phyloP scores from a whole-genome alignment of 2,329 filamentous ascomycete genomes.

The Microsporum ferrugineum region DNA sequence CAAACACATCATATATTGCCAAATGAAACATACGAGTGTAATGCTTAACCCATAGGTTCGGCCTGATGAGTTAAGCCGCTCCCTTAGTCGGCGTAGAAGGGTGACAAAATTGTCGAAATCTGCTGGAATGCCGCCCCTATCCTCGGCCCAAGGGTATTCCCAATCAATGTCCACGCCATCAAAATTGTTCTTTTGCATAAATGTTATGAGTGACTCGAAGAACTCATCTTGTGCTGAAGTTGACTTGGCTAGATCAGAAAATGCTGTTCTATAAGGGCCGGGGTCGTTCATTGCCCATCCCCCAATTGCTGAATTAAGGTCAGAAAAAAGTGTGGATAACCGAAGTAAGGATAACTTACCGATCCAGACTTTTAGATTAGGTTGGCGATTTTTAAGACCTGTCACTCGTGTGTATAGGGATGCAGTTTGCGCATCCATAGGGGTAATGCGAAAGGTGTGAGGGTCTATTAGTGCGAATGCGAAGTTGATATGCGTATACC shows the following conservation, averaged over 20 bases:
- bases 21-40: constrained; percentile 10
- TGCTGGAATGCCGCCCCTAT: constrained; percentile 26
- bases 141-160: constrained; percentile 34
- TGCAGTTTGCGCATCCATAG: constrained; percentile 17
- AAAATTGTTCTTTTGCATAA: constrained; percentile 35
- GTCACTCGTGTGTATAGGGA: constrained; percentile 13
- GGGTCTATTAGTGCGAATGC: constrained; percentile 32
- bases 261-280: constrained; percentile 15
- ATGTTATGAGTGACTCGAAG: constrained; percentile 27
- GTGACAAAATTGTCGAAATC: constrained; percentile 27
- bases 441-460: constrained; percentile 16
- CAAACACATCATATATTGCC: not conserved
- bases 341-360: not conserved
- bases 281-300: constrained; percentile 34
- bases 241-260: constrained; percentile 18
- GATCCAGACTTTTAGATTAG: constrained; percentile 13
- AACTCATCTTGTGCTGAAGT: constrained; percentile 22
- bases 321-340: no score
- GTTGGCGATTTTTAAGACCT: not conserved
- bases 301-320: constrained; percentile 21
- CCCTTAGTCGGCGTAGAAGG: constrained; percentile 12
- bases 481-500: constrained; percentile 13
- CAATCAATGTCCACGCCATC: constrained; percentile 25
- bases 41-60: constrained; percentile 14
- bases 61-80: constrained; percentile 10